Conservation (phyloP, 1,284 basidiomycete species). For the Albatrellus sp. region DNA sequence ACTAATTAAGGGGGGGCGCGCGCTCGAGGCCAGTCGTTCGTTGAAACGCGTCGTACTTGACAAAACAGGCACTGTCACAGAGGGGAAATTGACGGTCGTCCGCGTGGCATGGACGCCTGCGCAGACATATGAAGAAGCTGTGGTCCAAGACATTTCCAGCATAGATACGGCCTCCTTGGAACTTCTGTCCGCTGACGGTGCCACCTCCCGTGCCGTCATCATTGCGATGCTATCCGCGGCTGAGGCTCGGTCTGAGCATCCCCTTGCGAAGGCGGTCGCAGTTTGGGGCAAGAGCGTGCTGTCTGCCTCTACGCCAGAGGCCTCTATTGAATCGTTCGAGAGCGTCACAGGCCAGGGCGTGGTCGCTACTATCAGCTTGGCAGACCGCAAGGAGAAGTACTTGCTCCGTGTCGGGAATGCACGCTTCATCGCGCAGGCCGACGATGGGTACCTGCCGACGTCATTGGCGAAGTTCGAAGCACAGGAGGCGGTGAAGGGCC, state of each 20-base stretch:
- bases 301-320: constrained; percentile 23
- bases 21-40: constrained; percentile 81
- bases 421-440: constrained; percentile 45
- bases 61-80: constrained; percentile 96
- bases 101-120: constrained; percentile 67
- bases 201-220: constrained; percentile 49
- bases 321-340: constrained; percentile 60
- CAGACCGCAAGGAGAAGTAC: constrained; percentile 23
- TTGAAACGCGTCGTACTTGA: constrained; percentile 83
- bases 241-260: constrained; percentile 91
- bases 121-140: constrained; percentile 28
- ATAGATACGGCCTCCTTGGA: constrained; percentile 28
- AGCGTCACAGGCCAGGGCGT: constrained; percentile 86
- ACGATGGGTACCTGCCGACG: constrained; percentile 39
- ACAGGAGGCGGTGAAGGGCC: constrained; percentile 58
- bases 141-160: constrained; percentile 15
- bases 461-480: constrained; percentile 51
- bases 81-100: constrained; percentile 71
- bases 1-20: constrained; percentile 92
- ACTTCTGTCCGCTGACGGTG: constrained; percentile 45
- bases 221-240: constrained; percentile 76
- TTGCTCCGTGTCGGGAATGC: constrained; percentile 68
- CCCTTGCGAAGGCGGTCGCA: constrained; percentile 87
- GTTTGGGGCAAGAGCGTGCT: constrained; percentile 60
- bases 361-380: constrained; percentile 40